These are phyloP conservation scores for Cladosporium phlei DNA, from an alignment of 2,329 filamentous ascomycete species.

Conservation along the genomic window DNA sequence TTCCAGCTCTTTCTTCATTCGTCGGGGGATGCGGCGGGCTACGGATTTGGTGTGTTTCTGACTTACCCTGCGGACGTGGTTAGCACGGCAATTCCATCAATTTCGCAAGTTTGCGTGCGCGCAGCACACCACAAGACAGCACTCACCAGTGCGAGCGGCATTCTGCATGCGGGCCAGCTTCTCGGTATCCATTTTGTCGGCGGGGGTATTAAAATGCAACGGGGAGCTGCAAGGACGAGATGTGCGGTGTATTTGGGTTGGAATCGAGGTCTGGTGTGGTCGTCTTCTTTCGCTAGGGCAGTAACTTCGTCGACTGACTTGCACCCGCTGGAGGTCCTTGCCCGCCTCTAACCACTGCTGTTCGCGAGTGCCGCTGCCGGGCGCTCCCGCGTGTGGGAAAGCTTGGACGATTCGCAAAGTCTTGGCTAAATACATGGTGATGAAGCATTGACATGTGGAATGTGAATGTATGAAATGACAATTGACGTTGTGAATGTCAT, in stretches of 20 bases:
- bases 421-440: too few species aligned
- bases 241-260: background rate
- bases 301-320: slow-evolving; percentile 10
- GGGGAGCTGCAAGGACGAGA: background rate
- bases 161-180: slow-evolving; percentile 63
- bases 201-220: slow-evolving; percentile 11
- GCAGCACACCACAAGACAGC: background rate
- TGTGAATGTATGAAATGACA: too few species aligned
- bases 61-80: slow-evolving; percentile 32
- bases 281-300: slow-evolving; percentile 14
- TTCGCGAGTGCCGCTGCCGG: background rate
- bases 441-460: too few species aligned
- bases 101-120: slow-evolving; percentile 9
- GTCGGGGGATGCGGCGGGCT: background rate
- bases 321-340: too few species aligned
- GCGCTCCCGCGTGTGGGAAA: too few species aligned
- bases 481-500: too few species aligned
- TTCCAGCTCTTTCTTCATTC: slow-evolving; percentile 4
- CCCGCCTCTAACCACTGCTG: too few species aligned
- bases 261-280: slow-evolving; percentile 2
- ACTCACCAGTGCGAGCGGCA: slow-evolving; percentile 68
- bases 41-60: background rate
- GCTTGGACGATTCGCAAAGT: too few species aligned
- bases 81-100: slow-evolving; percentile 19
- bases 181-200: slow-evolving; percentile 55